Evolutionary conservation across 441 rosid species (phyloP).

Genomic region (Adansonia madagascariensis): DNA sequence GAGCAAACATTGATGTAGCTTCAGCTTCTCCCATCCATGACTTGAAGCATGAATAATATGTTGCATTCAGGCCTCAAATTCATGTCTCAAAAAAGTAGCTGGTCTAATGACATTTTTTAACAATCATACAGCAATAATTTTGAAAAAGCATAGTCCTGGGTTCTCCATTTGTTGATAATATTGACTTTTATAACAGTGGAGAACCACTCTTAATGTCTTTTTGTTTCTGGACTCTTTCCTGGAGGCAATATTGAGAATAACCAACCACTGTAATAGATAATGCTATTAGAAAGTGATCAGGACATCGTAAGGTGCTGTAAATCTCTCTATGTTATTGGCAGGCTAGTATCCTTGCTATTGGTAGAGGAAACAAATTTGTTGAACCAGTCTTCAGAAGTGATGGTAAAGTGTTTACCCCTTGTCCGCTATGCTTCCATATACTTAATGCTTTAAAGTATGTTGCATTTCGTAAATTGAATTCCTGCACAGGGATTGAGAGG

Average conservation of each 20-base stretch:
- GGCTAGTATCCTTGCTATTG: conserved; percentile 97
- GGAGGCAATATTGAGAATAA: conserved; percentile 10
- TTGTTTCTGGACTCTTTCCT: background rate
- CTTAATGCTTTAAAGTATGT: conserved; percentile 17
- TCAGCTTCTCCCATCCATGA: conserved; percentile 5
- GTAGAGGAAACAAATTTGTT: conserved; percentile 89
- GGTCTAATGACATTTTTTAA: background rate
- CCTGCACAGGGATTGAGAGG: conserved; percentile 68
- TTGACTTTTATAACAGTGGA: background rate
- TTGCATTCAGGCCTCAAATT: background rate
- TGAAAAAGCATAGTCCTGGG: background rate
- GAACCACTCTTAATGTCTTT: background rate
- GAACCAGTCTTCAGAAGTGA: conserved; percentile 73
- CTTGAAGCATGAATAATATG: background rate
- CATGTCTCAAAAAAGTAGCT: background rate
- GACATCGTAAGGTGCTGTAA: background rate
- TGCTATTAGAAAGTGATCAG: background rate
- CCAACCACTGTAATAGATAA: background rate
- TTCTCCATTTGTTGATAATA: background rate
- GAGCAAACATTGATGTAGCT: background rate
- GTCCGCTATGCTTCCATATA: conserved; percentile 13
- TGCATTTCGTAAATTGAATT: conserved; percentile 28
- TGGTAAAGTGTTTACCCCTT: conserved; percentile 52
- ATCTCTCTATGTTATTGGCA: conserved; percentile 37
- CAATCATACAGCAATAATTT: background rate